A percentile compares a stretch with the other conserved stretches of the same genome.
Conservation (phyloP, 768 basidiomycete species). For the Xanthoconium stramineum region DNA sequence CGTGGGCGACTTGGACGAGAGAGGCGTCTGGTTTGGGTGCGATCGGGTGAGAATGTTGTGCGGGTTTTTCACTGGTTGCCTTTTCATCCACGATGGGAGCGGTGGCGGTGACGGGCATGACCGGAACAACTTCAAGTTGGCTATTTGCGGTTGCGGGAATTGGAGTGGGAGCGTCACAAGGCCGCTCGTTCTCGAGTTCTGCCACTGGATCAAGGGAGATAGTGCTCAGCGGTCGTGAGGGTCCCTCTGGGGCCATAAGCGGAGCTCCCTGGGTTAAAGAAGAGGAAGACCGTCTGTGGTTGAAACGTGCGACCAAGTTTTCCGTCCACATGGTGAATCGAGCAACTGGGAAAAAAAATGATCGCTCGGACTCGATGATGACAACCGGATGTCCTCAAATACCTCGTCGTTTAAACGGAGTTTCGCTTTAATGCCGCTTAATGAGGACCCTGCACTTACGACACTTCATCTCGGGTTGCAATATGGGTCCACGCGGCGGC, state of each 20-base stretch:
- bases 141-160: not conserved
- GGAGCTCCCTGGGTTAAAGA: conserved; percentile 8
- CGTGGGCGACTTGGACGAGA: not conserved
- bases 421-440: not conserved
- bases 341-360: not conserved
- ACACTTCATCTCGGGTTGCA: not conserved
- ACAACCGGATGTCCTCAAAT: not conserved
- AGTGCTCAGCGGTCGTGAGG: conserved; percentile 4
- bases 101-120: conserved; percentile 1
- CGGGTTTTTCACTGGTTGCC: not conserved
- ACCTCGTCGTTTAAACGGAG: too few relatives aligned
- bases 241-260: conserved; percentile 9
- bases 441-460: not conserved
- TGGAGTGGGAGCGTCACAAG: not conserved
- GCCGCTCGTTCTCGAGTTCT: conserved; percentile 5
- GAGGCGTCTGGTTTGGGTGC: not conserved
- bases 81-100: not conserved
- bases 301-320: conserved; percentile 13
- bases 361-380: too few relatives aligned
- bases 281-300: conserved; percentile 10
- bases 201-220: conserved; percentile 8
- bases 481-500: too few relatives aligned
- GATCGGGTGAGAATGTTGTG: not conserved
- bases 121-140: too few relatives aligned
- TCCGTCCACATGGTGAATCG: conserved; percentile 12